Evolutionary conservation across 2,329 filamentous ascomycete genomes (phyloP).

Genomic region (Alternaria viburni): DNA sequence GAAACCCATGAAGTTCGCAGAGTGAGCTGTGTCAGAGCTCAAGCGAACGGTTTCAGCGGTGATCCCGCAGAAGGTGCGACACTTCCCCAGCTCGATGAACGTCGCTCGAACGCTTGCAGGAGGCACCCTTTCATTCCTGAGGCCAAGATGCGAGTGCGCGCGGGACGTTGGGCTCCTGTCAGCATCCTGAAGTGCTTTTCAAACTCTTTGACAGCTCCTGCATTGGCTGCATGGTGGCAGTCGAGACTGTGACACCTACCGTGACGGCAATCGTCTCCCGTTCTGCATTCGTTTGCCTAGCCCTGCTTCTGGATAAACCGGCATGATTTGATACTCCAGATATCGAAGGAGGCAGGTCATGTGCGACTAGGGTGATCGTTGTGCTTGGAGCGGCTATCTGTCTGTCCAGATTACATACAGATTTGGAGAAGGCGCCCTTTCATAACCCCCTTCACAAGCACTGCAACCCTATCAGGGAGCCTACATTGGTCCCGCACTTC

Average conservation of each 20-base stretch:
- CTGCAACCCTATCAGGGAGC: background rate
- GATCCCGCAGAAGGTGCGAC: slow-evolving; percentile 11
- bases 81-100: slow-evolving; percentile 5
- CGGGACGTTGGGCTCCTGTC: slow-evolving; percentile 11
- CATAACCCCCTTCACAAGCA: background rate
- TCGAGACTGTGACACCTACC: slow-evolving; percentile 21
- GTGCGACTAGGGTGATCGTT: background rate
- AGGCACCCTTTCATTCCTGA: slow-evolving; percentile 3
- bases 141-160: background rate
- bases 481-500: background rate
- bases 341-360: background rate
- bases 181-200: slow-evolving; percentile 19
- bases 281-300: background rate
- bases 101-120: slow-evolving; percentile 12
- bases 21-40: slow-evolving; percentile 18
- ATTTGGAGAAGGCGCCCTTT: background rate
- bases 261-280: background rate
- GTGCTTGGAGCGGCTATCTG: background rate
- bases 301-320: background rate
- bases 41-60: slow-evolving; percentile 19
- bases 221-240: slow-evolving; percentile 9
- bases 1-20: slow-evolving; percentile 14
- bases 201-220: slow-evolving; percentile 16
- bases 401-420: background rate
- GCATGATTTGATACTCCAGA: background rate